A percentile compares a stretch with the other conserved stretches of the same genome.
Evolutionary conservation across 2,329 filamentous ascomycete species (phyloP).

Genomic region (Trichoderma brevicompactum): DNA sequence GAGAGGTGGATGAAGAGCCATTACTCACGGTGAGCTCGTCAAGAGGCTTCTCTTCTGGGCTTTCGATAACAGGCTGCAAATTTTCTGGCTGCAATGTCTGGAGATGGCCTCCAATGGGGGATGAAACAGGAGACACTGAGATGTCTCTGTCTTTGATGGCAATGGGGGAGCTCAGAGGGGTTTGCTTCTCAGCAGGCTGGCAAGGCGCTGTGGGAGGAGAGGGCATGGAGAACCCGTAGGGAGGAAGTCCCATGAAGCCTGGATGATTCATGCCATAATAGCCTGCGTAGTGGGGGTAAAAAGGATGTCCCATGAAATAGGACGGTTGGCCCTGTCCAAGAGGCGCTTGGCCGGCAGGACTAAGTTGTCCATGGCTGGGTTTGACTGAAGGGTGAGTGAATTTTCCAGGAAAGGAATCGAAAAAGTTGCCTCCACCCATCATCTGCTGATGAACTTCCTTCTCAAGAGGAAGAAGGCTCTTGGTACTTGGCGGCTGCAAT

Average conservation of each 20-base stretch:
- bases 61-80: not conserved
- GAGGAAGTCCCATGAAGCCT: not conserved
- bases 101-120: not conserved
- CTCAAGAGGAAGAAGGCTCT: not conserved
- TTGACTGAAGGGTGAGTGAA: not conserved
- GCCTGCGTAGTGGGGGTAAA: not conserved
- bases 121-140: not conserved
- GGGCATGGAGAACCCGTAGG: slow-evolving; percentile 1
- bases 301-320: not conserved
- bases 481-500: not conserved
- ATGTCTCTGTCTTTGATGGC: not conserved
- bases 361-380: slow-evolving; percentile 1
- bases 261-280: not conserved
- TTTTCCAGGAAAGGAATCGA: not conserved
- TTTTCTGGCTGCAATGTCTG: not conserved
- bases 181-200: not conserved
- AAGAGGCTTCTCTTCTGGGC: not conserved
- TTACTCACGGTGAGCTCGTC: slow-evolving; percentile 18
- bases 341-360: not conserved
- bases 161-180: not conserved
- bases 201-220: not conserved
- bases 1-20: not conserved
- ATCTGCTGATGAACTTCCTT: not conserved
- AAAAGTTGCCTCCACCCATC: not conserved
- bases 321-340: not conserved